Evolutionary conservation across 2,329 filamentous ascomycete species (phyloP).

Genomic region (Blastomyces emzantsi): DNA sequence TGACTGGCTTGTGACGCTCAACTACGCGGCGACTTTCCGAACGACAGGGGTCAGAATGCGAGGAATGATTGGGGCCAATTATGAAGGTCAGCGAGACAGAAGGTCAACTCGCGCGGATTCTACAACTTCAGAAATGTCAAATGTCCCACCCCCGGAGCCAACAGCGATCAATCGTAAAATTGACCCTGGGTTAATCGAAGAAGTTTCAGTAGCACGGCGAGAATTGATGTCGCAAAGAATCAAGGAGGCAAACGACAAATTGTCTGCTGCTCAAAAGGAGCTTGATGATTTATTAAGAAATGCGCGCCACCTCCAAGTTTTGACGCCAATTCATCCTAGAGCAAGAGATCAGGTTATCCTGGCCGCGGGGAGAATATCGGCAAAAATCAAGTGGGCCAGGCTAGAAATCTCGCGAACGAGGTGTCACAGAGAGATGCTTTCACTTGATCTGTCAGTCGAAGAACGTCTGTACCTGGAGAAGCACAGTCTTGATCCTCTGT

Average conservation of each 20-base stretch:
- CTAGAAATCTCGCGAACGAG: slow-evolving; percentile 88
- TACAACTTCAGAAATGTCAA: slow-evolving; percentile 44
- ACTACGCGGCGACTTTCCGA: slow-evolving; percentile 90
- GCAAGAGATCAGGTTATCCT: slow-evolving; percentile 79
- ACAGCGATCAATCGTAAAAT: slow-evolving; percentile 67
- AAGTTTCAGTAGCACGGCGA: slow-evolving; percentile 72
- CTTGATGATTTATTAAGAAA: slow-evolving; percentile 79
- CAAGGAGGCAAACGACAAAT: slow-evolving; percentile 68
- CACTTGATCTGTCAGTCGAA: slow-evolving; percentile 79
- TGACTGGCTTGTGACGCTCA: slow-evolving; percentile 92
- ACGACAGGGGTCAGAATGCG: slow-evolving; percentile 86
- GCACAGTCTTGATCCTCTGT: slow-evolving; percentile 24
- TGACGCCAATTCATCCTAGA: slow-evolving; percentile 85
- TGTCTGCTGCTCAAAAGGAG: slow-evolving; percentile 62
- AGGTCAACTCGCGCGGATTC: slow-evolving; percentile 62
- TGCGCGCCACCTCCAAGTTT: slow-evolving; percentile 76
- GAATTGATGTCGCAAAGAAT: slow-evolving; percentile 80
- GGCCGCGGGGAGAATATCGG: slow-evolving; percentile 73
- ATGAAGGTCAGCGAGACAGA: slow-evolving; percentile 56
- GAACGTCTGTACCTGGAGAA: slow-evolving; percentile 16
- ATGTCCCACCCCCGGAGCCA: slow-evolving; percentile 55
- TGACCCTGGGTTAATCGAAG: slow-evolving; percentile 72
- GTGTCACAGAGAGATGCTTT: slow-evolving; percentile 81
- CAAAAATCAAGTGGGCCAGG: slow-evolving; percentile 86
- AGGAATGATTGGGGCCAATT: slow-evolving; percentile 72